These are phyloP conservation scores for Colletotrichum chlorophyti DNA, from an alignment of 2,329 filamentous ascomycete species.

Conservation along the genomic window DNA sequence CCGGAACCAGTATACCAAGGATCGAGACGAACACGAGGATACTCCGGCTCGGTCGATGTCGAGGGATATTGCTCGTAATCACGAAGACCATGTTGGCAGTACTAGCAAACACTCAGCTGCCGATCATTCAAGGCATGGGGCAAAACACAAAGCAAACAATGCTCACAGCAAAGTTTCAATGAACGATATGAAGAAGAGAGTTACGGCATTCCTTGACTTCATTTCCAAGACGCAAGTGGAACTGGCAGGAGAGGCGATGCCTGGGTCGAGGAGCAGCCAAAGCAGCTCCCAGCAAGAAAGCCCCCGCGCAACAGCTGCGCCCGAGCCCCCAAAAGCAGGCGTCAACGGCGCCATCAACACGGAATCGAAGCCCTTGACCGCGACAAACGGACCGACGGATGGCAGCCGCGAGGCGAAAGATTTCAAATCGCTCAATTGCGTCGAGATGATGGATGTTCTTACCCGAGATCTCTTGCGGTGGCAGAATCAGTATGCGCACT, in stretches of 20 bases:
- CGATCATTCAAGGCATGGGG: slow-evolving; percentile 59
- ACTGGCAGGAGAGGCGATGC: slow-evolving; percentile 70
- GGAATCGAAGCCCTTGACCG: slow-evolving; percentile 22
- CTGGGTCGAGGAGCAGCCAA: slow-evolving; percentile 42
- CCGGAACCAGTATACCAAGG: slow-evolving; percentile 84
- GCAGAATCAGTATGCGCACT: slow-evolving; percentile 73
- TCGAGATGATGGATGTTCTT: slow-evolving; percentile 91
- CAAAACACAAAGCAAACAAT: slow-evolving; percentile 57
- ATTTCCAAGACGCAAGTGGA: slow-evolving; percentile 90
- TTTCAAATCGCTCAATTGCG: slow-evolving; percentile 78
- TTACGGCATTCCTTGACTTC: slow-evolving; percentile 85
- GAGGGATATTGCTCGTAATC: slow-evolving; percentile 55
- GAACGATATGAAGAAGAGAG: slow-evolving; percentile 86
- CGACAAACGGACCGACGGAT: slow-evolving; percentile 27
- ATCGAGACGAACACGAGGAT: slow-evolving; percentile 68
- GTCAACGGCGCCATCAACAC: slow-evolving; percentile 27
- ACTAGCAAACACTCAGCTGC: slow-evolving; percentile 42
- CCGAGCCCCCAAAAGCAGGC: slow-evolving; percentile 29
- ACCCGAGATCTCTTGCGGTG: slow-evolving; percentile 83
- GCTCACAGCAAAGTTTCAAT: slow-evolving; percentile 77
- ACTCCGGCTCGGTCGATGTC: slow-evolving; percentile 64
- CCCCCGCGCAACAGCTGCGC: slow-evolving; percentile 33
- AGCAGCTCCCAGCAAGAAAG: slow-evolving; percentile 32
- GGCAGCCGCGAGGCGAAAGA: slow-evolving; percentile 47
- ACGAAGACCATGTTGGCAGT: slow-evolving; percentile 41